Base-by-base conservation (phyloP, 805 yeast genomes). In the Candida maris region DNA sequence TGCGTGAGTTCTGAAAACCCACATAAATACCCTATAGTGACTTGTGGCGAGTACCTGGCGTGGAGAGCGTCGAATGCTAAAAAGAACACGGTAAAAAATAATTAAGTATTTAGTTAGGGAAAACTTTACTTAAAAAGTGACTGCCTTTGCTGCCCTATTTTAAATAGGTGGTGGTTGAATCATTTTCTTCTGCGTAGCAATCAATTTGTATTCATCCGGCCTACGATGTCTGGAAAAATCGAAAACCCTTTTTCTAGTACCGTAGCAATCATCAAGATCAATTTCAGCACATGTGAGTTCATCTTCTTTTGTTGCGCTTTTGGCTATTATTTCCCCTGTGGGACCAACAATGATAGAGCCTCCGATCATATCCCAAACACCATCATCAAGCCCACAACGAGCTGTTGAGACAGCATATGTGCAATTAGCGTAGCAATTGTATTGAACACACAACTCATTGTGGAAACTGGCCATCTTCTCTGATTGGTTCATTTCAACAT, bases 401-500 rank as follows among this genome's bases (percentile, higher is more conserved):
- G 42, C 42, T 4, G 33, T 35, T 19, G 35, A 30, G 13, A 39
- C 31, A 5, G 39, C 30, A 27, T 25, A 35, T 13, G 36, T 13
- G 19, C 42, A 35, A 19, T 39, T 39, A 3, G 42, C 38, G 22
- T 39, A 39, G 10, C 36, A 39, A 22, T 39, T 39, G 34, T 30
- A 39, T 13, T 35, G 42, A 12, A 29, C 28, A 31, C 42, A 30
- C 3, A 39, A 14, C 16, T 39, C 39, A 17, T 35, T 34, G 22
- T 35, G 42, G 27, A 35, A 39, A 15, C 10, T 13, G 13, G 39
- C 39, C 30, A 35, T 30, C 4, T 20, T 20, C 17, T 35, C 39
- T 5, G 34, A 16, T 18, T 17, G 16, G 4, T 22, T 16, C 4
- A 9, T 31, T 9, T 30, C 27, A 4, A 36, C 35, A 5, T 16